phyloP scores from a whole-genome alignment of 345 rosid genomes.

The Schrenkiella parvula region DNA sequence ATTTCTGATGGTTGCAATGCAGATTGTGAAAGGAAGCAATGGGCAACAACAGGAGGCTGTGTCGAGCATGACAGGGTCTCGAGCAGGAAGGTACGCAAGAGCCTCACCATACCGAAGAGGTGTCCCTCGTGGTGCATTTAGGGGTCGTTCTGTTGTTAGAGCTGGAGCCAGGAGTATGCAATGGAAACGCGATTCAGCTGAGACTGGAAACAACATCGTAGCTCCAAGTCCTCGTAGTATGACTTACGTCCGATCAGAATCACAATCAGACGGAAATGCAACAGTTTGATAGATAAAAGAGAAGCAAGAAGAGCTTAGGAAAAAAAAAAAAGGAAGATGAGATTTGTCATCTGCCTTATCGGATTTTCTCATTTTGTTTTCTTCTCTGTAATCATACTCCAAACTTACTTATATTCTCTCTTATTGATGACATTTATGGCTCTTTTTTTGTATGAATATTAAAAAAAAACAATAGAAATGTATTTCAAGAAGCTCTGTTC shows the following conservation, averaged over 20 bases:
- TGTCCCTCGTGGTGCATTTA: slow-evolving; percentile 39
- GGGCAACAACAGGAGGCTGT: slow-evolving; percentile 54
- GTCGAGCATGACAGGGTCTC: slow-evolving; percentile 62
- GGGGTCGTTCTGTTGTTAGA: slow-evolving; percentile 58
- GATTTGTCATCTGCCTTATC: slow-evolving; percentile 17
- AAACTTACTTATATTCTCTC: background rate
- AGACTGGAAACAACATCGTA: slow-evolving; percentile 30
- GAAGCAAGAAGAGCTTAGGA: slow-evolving; percentile 11
- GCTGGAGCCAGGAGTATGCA: slow-evolving; percentile 85
- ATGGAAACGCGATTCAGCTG: slow-evolving; percentile 83
- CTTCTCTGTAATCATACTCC: background rate
- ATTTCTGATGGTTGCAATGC: slow-evolving; percentile 33
- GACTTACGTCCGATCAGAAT: slow-evolving; percentile 67
- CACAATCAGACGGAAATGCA: slow-evolving; percentile 43
- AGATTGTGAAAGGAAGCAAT: slow-evolving; percentile 77
- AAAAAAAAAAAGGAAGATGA: slow-evolving; percentile 6
- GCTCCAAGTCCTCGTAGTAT: slow-evolving; percentile 56
- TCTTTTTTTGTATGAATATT: slow-evolving; percentile 8
- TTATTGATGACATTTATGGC: background rate
- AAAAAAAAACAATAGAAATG: background rate
- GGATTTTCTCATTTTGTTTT: slow-evolving; percentile 10
- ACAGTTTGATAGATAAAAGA: background rate
- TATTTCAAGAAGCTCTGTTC: background rate
- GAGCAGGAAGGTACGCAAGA: slow-evolving; percentile 57
- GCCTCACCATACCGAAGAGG: slow-evolving; percentile 52